Conservation (phyloP, 495 filamentous ascomycete genomes). For the Echria macrotheca region DNA sequence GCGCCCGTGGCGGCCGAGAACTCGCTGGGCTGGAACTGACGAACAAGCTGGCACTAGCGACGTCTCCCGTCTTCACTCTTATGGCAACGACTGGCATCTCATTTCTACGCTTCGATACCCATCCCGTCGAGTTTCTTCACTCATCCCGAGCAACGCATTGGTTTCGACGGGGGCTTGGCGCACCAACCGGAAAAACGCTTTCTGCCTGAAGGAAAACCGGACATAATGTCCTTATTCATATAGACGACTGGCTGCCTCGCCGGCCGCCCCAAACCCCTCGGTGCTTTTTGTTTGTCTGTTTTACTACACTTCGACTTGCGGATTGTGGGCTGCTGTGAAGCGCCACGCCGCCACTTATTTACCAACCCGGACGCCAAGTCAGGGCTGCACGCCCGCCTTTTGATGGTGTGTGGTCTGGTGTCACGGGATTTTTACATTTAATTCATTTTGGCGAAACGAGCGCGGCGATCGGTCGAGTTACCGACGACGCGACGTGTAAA, state of each 20-base stretch:
- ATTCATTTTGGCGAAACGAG: conserved; percentile 20
- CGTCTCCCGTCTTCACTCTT: conserved; percentile 13
- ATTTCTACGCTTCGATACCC: conserved; percentile 49
- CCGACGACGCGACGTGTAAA: neutral
- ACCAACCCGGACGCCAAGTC: conserved; percentile 21
- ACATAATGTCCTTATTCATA: conserved; percentile 4
- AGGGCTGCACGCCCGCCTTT: conserved; percentile 35
- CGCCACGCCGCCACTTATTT: conserved; percentile 22
- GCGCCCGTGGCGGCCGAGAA: conserved; percentile 94
- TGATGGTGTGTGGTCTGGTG: conserved; percentile 35
- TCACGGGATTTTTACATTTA: conserved; percentile 35
- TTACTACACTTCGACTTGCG: conserved; percentile 7
- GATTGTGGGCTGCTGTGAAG: conserved; percentile 21
- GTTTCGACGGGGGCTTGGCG: conserved; percentile 9
- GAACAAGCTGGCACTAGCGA: conserved; percentile 25
- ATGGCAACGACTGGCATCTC: conserved; percentile 15
- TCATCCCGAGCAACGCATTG: conserved; percentile 13
- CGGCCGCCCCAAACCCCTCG: conserved; percentile 1
- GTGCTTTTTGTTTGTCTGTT: conserved; percentile 6
- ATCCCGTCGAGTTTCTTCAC: conserved; percentile 26
- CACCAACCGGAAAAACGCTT: neutral
- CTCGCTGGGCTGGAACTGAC: conserved; percentile 95
- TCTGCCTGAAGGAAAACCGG: conserved; percentile 2
- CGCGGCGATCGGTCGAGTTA: neutral
- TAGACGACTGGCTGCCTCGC: neutral